A percentile compares a stretch with the other conserved stretches of the same genome.
Evolutionary conservation across 768 basidiomycete genomes (phyloP).

Genomic region (Tylopilus vinaceipallidus): DNA sequence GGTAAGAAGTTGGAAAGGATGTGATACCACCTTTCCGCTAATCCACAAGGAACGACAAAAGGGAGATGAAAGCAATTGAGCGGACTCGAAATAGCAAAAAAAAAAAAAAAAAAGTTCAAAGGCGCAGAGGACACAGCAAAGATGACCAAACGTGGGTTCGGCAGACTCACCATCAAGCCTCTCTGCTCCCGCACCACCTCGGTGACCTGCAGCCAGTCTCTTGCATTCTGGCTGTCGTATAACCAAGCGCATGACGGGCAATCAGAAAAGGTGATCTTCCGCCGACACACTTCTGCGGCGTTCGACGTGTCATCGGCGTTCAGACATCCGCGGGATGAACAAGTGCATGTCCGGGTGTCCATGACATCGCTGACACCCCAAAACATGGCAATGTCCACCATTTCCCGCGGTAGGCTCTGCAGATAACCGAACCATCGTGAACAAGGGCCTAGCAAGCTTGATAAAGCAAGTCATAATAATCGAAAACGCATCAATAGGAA

Average conservation of each 20-base stretch:
- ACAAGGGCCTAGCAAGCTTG: conserved; percentile 44
- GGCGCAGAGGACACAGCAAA: not conserved
- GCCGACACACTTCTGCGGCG: not conserved
- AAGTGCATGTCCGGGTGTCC: conserved; percentile 15
- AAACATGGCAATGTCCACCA: conserved; percentile 59
- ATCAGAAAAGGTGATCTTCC: not conserved
- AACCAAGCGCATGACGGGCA: conserved; percentile 21
- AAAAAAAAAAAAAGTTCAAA: not conserved
- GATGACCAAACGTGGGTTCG: conserved; percentile 6
- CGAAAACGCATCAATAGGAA: not conserved
- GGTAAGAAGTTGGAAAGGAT: conserved; percentile 5
- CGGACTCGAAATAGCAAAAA: conserved; percentile 1
- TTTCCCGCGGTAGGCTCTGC: conserved; percentile 53
- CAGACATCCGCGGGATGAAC: conserved; percentile 13
- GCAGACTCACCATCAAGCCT: conserved; percentile 28
- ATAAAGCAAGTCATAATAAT: conserved; percentile 10
- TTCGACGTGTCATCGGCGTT: conserved; percentile 7
- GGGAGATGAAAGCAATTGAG: conserved; percentile 12
- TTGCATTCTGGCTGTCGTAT: conserved; percentile 31
- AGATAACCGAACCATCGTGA: conserved; percentile 70
- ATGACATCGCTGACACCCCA: conserved; percentile 43
- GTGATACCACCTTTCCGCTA: conserved; percentile 2
- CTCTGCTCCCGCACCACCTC: conserved; percentile 29
- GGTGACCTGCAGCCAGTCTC: conserved; percentile 33
- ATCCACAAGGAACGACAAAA: conserved; percentile 12